Conservation (phyloP, 2,329 filamentous ascomycete species). For the Aspergillus costaricaensis region DNA sequence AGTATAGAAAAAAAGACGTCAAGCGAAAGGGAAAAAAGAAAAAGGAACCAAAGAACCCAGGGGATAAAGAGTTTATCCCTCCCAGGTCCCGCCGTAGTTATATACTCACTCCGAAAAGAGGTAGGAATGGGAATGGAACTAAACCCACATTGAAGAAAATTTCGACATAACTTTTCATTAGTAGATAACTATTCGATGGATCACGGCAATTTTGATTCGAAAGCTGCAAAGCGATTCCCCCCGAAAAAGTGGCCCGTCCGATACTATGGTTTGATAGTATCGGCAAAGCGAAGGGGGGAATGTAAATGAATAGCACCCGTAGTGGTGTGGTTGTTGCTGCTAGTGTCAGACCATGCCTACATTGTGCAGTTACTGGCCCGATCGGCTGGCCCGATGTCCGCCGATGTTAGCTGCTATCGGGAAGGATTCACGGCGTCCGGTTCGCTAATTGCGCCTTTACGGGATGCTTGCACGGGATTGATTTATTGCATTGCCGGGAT, state of each 20-base stretch:
- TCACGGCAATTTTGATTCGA: not conserved
- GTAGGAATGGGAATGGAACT: not conserved
- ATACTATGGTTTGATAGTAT: conserved; percentile 6
- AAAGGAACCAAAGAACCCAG: not conserved
- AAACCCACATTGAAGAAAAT: not conserved
- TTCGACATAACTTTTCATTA: not conserved
- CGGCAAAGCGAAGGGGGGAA: conserved; percentile 9
- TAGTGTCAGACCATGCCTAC: conserved; percentile 13
- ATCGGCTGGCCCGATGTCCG: conserved; percentile 15
- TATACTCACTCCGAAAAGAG: not conserved
- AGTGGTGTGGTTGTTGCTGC: too few relatives aligned
- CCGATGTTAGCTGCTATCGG: not conserved
- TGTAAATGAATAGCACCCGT: too few relatives aligned
- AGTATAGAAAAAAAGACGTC: not conserved
- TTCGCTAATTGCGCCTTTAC: not conserved
- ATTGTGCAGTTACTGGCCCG: conserved; percentile 13
- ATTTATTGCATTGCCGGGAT: not conserved
- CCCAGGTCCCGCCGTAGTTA: not conserved
- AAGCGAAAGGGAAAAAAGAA: not conserved
- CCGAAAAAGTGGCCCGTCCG: not conserved
- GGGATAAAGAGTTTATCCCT: conserved; percentile 7
- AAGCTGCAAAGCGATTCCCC: not conserved
- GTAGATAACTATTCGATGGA: not conserved
- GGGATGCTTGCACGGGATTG: not conserved
- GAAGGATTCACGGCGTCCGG: not conserved